Base-by-base conservation (phyloP, 345 rosid genomes). In the Gossypium thurberi region DNA sequence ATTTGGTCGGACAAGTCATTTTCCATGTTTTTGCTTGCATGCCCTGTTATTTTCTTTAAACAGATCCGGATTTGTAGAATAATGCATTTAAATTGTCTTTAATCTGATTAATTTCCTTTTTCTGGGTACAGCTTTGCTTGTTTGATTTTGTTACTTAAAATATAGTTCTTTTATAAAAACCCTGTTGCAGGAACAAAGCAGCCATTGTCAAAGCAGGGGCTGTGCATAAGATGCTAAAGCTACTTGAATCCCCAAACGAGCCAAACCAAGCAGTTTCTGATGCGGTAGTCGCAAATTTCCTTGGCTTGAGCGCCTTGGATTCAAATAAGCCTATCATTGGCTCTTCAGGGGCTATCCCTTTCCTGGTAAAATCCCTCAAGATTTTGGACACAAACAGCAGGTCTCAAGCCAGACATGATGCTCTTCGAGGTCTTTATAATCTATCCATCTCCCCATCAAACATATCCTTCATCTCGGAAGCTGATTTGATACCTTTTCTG, bases 151-250 rank as follows among this genome's bases (percentile, higher is more conserved):
- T 50, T 44, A 5, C 8, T 56, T 51, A 15, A 13, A 43, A 28
- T 28, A 18, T 73, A 14, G 3, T 56, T 42, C n/a, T 17, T 58
- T 56, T 46, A 3, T 20, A n/a, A n/a, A 14, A 48, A 53, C 23
- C 40, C 33, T 46, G 63, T 75, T 85, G 78, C 87, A 95, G 99
- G 90, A 95, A 95, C 79, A 95, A 95, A 84, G 98, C 98, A 67
- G 97, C 99, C 71, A 91, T 95, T 82, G 96, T 92, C n/a, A 91
- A 95, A 80, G 92, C 98, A 20, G 99, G 99, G 5, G 96, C 98
- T 37, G 90, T 92, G 67, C 99, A 95, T 78, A 92, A 91, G 83
- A 89, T 95, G 96, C 77, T 95, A 55, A 88, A 81, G 88, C 87
- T 95, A 12, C 88, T 92, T 28, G 96, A 91, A 74, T 82, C 87